These are phyloP conservation scores for Naegleria fowleri DNA, from an alignment of 208 protist species.

Conservation along the genomic window DNA sequence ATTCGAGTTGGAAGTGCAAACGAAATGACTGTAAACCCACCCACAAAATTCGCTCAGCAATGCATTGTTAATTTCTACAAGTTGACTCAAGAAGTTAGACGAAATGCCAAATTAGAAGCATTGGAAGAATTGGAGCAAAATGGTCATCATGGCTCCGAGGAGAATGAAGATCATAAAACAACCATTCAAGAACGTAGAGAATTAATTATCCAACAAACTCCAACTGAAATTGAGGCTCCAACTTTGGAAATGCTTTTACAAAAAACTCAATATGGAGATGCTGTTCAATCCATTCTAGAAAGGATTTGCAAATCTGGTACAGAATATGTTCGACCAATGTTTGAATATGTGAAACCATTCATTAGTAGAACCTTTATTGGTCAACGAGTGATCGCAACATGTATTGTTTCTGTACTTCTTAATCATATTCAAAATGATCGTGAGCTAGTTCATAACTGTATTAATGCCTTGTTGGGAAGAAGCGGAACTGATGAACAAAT, in stretches of 20 bases:
- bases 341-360: neutral
- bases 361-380: neutral
- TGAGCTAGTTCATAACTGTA: neutral
- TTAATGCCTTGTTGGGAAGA: neutral
- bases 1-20: neutral
- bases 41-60: neutral
- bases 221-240: neutral
- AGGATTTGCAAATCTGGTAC: neutral
- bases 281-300: neutral
- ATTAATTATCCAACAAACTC: neutral
- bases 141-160: neutral
- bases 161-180: neutral
- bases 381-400: neutral
- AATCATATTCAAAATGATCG: neutral
- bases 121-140: neutral
- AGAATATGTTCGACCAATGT: neutral
- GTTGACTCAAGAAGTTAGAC: neutral
- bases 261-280: neutral
- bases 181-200: neutral
- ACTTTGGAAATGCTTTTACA: neutral
- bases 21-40: neutral
- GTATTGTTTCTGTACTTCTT: neutral
- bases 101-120: neutral
- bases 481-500: conserved; percentile 10
- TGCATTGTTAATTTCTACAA: neutral